Conservation (phyloP, 441 rosid species). For the Syzygium syzygioides region DNA sequence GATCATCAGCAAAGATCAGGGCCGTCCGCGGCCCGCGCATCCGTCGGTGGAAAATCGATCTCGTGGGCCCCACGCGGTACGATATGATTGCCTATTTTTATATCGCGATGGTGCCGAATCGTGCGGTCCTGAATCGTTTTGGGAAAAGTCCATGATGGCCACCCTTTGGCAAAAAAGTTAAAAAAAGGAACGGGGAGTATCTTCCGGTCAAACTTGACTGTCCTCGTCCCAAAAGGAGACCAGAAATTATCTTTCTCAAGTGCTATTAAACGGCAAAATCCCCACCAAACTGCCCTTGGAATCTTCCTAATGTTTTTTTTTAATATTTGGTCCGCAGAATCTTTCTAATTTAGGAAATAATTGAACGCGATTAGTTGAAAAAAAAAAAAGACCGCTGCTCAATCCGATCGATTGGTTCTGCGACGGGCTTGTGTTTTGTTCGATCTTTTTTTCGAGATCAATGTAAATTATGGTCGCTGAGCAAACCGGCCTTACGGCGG, state of each 20-base stretch:
- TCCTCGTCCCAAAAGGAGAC: not conserved
- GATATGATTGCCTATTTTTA: not conserved
- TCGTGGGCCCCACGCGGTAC: not conserved
- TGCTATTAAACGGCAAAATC: not conserved
- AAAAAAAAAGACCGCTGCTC: not conserved
- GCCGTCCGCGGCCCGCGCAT: not conserved
- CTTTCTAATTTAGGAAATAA: not conserved
- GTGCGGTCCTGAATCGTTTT: not conserved
- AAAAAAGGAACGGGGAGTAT: not conserved
- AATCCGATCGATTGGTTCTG: not conserved
- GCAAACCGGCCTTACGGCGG: fast-evolving
- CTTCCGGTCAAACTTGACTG: not conserved
- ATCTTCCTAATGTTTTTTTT: not conserved
- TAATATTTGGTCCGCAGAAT: not conserved
- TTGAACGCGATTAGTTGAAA: fast-evolving
- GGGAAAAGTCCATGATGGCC: not conserved
- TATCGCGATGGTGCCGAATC: not conserved
- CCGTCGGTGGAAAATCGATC: not conserved
- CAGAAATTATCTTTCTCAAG: not conserved
- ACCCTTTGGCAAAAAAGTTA: not conserved
- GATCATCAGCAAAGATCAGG: not conserved
- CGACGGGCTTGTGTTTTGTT: not conserved
- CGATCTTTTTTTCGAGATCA: not conserved
- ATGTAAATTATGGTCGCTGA: not conserved
- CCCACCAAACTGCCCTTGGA: not conserved